Percentiles rank a stretch among this genome's conserved stretches.
Conservation (phyloP, 139 green algal genomes). For the Coccomyxa sp. region DNA sequence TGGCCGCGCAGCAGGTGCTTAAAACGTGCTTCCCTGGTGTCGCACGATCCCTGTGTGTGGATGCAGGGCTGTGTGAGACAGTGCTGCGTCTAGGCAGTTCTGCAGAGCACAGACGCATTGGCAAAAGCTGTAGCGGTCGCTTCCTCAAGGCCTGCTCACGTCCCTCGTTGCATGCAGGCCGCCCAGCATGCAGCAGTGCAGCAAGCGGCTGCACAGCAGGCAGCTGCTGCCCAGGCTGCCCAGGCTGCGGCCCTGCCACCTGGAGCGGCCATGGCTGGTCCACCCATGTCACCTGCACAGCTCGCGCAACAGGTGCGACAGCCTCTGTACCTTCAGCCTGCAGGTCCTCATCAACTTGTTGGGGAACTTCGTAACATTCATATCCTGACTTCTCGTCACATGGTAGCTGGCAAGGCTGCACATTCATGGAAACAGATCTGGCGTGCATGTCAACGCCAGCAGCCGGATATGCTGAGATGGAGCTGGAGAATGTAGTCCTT, state of each 20-base stretch:
- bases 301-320: background rate
- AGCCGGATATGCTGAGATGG: too few species aligned
- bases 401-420: too few species aligned
- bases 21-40: background rate
- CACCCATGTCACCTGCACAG: background rate
- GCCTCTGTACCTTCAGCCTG: too few species aligned
- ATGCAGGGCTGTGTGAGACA: background rate
- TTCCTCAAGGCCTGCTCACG: too few species aligned
- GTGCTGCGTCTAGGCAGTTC: background rate
- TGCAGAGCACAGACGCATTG: background rate
- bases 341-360: too few species aligned
- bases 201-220: background rate
- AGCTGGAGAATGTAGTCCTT: too few species aligned
- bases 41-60: background rate
- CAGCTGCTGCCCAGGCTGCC: background rate
- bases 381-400: too few species aligned
- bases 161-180: background rate
- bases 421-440: too few species aligned
- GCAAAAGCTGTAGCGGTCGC: background rate
- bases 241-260: background rate
- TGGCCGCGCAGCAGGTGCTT: background rate
- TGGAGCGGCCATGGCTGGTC: background rate
- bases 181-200: background rate
- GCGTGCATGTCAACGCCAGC: too few species aligned
- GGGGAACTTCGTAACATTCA: too few species aligned